Evolutionary conservation across 345 rosid species (phyloP), one percentile per base, ranked within the genome.

Genomic region (Melaleuca alternifolia): DNA sequence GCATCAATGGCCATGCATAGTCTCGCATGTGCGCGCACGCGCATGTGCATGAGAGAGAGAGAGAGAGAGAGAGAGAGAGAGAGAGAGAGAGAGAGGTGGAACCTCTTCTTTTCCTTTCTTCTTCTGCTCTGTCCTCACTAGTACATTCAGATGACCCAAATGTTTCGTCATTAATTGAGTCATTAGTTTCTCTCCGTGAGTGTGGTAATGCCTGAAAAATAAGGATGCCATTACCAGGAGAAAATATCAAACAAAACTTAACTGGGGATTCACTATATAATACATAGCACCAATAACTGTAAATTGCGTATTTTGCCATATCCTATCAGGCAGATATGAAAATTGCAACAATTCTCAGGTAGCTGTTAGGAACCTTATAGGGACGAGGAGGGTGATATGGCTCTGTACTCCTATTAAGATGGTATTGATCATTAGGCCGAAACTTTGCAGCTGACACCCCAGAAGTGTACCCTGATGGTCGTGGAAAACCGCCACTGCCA

Each of bases 381-480:
- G 99, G 96, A 54, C 98, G 98, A 79, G 99, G 99, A 23, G 99
- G 99, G 50, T 97, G 98, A 90, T 94, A 97, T 12, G 97, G 99
- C 89, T 95, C 99, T 87, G 90, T 93, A 89, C 91, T 93, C 93
- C 88, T 94, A 84, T 84, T 93, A 53, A 90, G 95, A 84, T 90
- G 97, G 91, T 87, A 88, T 24, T 93, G 92, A 90, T 95, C 98
- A 91, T 92, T 93, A 88, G 95, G 86, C 28, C 90, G 96, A 87
- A 89, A 88, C 89, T 91, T 97, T 82, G 95, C 90, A 88, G 90
- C 94, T 51, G 96, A 88, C 82, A 95, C 53, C 83, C 96, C 98
- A 20, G 93, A 89, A 46, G 91, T 87, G 89, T 88, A 92, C 88
- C 94, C 98, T 77, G 99, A 89, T 52, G 98, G 93, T 89, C 96